Evolutionary conservation across 2,329 filamentous ascomycete species (phyloP).

Genomic region (Arthrobotrys iridis): DNA sequence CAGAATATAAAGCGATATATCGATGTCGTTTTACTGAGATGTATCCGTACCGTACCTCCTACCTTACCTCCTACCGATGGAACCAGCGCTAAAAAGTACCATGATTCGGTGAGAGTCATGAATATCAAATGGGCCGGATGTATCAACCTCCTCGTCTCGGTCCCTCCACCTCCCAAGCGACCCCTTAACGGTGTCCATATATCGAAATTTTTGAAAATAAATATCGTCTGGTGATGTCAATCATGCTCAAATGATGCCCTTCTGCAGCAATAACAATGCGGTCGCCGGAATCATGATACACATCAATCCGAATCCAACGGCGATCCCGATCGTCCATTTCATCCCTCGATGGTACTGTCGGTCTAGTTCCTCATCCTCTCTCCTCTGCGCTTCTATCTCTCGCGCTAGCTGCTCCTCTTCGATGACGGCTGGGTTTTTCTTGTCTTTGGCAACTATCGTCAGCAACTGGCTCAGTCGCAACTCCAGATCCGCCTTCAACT

Average conservation of each 20-base stretch:
- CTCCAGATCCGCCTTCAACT: constrained; percentile 46
- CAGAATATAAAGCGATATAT: too few species aligned
- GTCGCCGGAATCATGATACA: constrained; percentile 51
- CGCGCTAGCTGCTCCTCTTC: constrained; percentile 41
- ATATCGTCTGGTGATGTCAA: background rate
- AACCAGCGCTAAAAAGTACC: too few species aligned
- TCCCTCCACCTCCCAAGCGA: too few species aligned
- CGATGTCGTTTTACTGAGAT: too few species aligned
- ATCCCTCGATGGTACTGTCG: constrained; percentile 42
- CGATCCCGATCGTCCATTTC: constrained; percentile 52
- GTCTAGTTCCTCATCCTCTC: constrained; percentile 34
- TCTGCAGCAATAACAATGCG: constrained; percentile 37
- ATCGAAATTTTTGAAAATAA: too few species aligned
- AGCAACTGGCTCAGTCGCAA: constrained; percentile 43
- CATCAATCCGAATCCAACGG: constrained; percentile 39
- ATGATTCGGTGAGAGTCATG: too few species aligned
- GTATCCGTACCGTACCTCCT: too few species aligned
- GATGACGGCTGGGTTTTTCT: constrained; percentile 44
- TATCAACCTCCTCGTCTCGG: too few species aligned
- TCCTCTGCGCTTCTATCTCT: constrained; percentile 41
- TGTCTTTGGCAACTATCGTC: constrained; percentile 44
- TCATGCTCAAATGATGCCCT: constrained; percentile 35
- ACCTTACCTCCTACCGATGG: too few species aligned
- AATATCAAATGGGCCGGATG: too few species aligned
- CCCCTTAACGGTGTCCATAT: too few species aligned